Conservation (phyloP, 2,329 filamentous ascomycete genomes). For the Coniochaeta sp. region DNA sequence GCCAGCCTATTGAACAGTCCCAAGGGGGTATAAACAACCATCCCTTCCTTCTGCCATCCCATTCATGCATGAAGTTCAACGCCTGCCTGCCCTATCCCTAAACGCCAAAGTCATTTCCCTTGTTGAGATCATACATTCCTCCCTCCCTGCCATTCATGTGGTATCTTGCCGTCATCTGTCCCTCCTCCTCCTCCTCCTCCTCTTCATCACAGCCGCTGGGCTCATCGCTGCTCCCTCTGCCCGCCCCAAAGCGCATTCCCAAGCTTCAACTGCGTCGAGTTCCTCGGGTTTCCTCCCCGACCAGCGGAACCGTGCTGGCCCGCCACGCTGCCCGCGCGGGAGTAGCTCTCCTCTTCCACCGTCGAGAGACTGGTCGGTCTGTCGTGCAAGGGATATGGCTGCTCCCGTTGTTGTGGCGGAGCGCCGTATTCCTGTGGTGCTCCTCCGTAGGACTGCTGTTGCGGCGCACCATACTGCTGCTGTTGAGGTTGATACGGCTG, state of each 20-base stretch:
- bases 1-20: no score
- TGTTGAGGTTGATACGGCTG: slow-evolving; percentile 10
- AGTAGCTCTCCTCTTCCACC: slow-evolving; percentile 7
- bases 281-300: slow-evolving; percentile 12
- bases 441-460: neutral
- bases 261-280: slow-evolving; percentile 22
- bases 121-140: neutral
- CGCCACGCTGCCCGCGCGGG: slow-evolving; percentile 1
- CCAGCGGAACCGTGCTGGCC: neutral
- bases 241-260: slow-evolving; percentile 27
- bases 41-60: neutral
- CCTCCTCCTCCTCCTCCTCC: neutral
- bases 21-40: neutral
- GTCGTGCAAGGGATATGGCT: neutral
- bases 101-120: neutral
- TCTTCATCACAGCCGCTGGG: no score
- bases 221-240: slow-evolving; percentile 5
- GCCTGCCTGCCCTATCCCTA: neutral
- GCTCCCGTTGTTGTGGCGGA: neutral
- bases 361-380: slow-evolving; percentile 6
- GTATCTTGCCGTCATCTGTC: neutral
- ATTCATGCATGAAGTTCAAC: neutral
- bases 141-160: neutral
- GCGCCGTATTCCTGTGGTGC: no score
- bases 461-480: neutral